These are phyloP conservation scores for Chloris gayana DNA, from an alignment of 176 grass and related monocot genomes.

Conservation along the genomic window DNA sequence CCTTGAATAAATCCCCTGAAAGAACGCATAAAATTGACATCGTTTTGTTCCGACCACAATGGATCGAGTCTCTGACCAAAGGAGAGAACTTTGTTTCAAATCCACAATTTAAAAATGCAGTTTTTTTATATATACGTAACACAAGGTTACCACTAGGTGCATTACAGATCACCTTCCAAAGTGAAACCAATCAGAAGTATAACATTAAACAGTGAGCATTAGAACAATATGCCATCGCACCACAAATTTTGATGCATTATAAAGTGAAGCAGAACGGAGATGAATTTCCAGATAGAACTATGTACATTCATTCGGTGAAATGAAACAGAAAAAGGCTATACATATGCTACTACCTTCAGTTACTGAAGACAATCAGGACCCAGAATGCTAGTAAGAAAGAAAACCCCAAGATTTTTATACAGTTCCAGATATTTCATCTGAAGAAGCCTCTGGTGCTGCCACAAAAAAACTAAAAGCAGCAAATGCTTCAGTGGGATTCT, in stretches of 20 bases:
- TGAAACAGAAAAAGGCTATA: constrained; percentile 35
- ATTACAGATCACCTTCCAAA: not conserved
- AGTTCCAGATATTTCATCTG: constrained; percentile 36
- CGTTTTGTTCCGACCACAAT: too few relatives aligned
- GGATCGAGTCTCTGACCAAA: not conserved
- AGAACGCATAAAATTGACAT: too few relatives aligned
- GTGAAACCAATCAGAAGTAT: not conserved
- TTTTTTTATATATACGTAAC: too few relatives aligned
- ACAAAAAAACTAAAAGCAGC: constrained; percentile 21
- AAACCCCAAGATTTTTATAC: constrained; percentile 33
- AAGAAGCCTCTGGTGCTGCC: constrained; percentile 25
- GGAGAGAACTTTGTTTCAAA: not conserved
- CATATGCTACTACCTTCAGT: constrained; percentile 35
- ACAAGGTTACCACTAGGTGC: too few relatives aligned
- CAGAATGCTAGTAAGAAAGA: constrained; percentile 9
- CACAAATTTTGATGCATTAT: not conserved
- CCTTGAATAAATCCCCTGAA: too few relatives aligned
- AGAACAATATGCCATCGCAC: not conserved
- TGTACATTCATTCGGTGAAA: constrained; percentile 34
- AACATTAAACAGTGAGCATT: not conserved
- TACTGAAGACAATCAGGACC: not conserved
- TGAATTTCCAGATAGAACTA: constrained; percentile 27
- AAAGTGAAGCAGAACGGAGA: not conserved
- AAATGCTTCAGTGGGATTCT: constrained; percentile 15
- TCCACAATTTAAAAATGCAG: not conserved